Conservation (phyloP, 2,329 filamentous ascomycete genomes). For the Stagonosporopsis cucurbitacearum region DNA sequence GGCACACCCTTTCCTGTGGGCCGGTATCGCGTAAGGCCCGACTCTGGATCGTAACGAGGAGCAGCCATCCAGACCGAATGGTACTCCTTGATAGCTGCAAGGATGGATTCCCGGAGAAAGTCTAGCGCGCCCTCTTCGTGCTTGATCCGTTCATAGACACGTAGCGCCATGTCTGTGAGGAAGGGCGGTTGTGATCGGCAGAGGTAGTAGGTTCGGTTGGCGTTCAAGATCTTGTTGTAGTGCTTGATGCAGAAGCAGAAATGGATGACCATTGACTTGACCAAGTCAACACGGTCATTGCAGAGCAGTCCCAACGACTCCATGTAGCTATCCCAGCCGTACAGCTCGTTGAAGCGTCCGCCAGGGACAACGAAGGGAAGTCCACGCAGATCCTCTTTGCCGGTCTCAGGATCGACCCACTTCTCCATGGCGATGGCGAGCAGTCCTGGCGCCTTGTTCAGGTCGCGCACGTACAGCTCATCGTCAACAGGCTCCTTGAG, state of each 20-base stretch:
- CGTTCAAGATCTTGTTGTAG: conserved; percentile 98
- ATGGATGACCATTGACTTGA: conserved; percentile 93
- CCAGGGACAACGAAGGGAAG: conserved; percentile 97
- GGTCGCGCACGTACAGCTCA: conserved; percentile 77
- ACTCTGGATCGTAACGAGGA: conserved; percentile 77
- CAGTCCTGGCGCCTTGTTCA: conserved; percentile 88
- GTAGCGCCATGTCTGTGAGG: conserved; percentile 93
- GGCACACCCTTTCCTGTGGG: conserved; percentile 85
- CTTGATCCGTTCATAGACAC: conserved; percentile 92
- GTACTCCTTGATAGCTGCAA: conserved; percentile 97
- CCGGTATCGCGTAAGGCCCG: conserved; percentile 83
- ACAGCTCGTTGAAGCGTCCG: conserved; percentile 96
- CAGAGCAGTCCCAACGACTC: conserved; percentile 87
- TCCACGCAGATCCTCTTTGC: conserved; percentile 74
- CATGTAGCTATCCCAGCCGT: conserved; percentile 99
- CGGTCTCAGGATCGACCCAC: conserved; percentile 67
- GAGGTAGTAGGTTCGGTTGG: conserved; percentile 94
- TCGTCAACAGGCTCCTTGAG: conserved; percentile 77
- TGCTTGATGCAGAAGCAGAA: conserved; percentile 99
- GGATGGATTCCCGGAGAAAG: conserved; percentile 78
- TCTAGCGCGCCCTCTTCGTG: conserved; percentile 80
- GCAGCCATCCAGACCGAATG: conserved; percentile 79
- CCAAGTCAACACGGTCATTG: conserved; percentile 83
- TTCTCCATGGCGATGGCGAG: conserved; percentile 90
- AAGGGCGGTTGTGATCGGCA: conserved; percentile 94